Evolutionary conservation across 805 yeast genomes (phyloP).

Genomic region (Yarrowia divulgata): DNA sequence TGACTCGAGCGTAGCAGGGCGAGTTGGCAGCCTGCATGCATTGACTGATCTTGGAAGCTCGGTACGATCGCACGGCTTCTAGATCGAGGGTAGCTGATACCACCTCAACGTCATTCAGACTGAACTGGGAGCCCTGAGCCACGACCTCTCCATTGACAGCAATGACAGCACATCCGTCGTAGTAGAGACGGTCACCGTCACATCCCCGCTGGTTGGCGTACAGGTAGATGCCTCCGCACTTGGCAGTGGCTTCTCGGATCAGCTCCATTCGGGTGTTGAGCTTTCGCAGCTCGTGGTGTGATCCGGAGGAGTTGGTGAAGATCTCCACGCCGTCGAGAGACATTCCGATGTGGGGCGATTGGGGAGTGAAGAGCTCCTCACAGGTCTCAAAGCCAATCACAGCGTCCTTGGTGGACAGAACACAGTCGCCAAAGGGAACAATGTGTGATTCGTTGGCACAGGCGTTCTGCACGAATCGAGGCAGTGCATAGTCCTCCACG

Average conservation of each 20-base stretch:
- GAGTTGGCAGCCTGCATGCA: slow-evolving; percentile 67
- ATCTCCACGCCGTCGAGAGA: slow-evolving; percentile 97
- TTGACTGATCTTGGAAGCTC: slow-evolving; percentile 73
- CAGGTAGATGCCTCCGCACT: slow-evolving; percentile 95
- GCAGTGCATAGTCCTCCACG: slow-evolving; percentile 76
- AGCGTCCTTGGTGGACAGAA: slow-evolving; percentile 82
- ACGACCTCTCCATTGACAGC: slow-evolving; percentile 90
- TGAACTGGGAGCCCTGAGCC: slow-evolving; percentile 93
- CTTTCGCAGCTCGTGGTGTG: slow-evolving; percentile 96
- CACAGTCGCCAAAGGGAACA: slow-evolving; percentile 91
- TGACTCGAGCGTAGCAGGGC: slow-evolving; percentile 48
- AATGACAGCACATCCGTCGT: slow-evolving; percentile 96
- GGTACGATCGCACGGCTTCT: slow-evolving; percentile 85
- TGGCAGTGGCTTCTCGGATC: slow-evolving; percentile 89
- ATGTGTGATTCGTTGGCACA: slow-evolving; percentile 43
- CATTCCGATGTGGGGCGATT: slow-evolving; percentile 91
- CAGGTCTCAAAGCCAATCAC: slow-evolving; percentile 98
- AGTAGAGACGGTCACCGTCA: slow-evolving; percentile 96
- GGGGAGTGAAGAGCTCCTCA: slow-evolving; percentile 96
- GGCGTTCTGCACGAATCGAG: slow-evolving; percentile 67
- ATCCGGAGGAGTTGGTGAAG: slow-evolving; percentile 92
- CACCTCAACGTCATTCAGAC: slow-evolving; percentile 91
- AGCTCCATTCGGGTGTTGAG: slow-evolving; percentile 82
- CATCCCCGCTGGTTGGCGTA: slow-evolving; percentile 97
- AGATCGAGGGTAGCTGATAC: slow-evolving; percentile 93